phyloP scores from a whole-genome alignment of 345 rosid species.

The Lumnitzera littorea region DNA sequence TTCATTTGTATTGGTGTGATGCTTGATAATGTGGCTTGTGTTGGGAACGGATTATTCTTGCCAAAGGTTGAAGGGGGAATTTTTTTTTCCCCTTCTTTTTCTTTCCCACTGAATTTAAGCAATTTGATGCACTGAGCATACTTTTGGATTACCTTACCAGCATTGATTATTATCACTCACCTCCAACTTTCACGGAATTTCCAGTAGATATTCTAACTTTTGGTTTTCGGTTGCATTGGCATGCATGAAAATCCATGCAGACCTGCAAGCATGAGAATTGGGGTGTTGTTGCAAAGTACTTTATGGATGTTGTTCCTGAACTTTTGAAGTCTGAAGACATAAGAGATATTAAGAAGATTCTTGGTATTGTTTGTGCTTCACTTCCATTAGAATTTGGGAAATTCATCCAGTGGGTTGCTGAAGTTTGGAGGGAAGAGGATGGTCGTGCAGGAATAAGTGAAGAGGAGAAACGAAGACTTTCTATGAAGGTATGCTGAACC shows the following conservation, averaged over 20 bases:
- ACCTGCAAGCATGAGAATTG: slow-evolving; percentile 80
- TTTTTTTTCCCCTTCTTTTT: too few relatives aligned
- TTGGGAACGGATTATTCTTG: too few relatives aligned
- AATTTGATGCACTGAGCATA: neutral
- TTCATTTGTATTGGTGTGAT: neutral
- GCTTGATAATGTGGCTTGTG: slow-evolving; percentile 6
- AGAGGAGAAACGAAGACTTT: slow-evolving; percentile 68
- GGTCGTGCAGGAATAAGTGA: slow-evolving; percentile 45
- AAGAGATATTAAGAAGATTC: slow-evolving; percentile 40
- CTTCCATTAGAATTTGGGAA: slow-evolving; percentile 63
- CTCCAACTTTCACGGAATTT: neutral
- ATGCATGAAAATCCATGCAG: slow-evolving; percentile 24
- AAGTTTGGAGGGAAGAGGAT: slow-evolving; percentile 65
- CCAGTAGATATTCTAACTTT: neutral
- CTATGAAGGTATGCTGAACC: slow-evolving; percentile 43
- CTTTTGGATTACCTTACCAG: too few relatives aligned
- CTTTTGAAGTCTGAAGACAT: slow-evolving; percentile 55
- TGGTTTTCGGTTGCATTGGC: too few relatives aligned
- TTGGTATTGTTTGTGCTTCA: slow-evolving; percentile 46
- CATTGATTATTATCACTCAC: too few relatives aligned
- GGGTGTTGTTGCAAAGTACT: slow-evolving; percentile 57
- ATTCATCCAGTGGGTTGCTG: slow-evolving; percentile 83
- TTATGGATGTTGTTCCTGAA: slow-evolving; percentile 72
- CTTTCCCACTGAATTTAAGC: neutral
- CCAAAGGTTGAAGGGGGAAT: too few relatives aligned